Conservation (phyloP, 257 asterid genomes). For the Solanum corneliomulleri region DNA sequence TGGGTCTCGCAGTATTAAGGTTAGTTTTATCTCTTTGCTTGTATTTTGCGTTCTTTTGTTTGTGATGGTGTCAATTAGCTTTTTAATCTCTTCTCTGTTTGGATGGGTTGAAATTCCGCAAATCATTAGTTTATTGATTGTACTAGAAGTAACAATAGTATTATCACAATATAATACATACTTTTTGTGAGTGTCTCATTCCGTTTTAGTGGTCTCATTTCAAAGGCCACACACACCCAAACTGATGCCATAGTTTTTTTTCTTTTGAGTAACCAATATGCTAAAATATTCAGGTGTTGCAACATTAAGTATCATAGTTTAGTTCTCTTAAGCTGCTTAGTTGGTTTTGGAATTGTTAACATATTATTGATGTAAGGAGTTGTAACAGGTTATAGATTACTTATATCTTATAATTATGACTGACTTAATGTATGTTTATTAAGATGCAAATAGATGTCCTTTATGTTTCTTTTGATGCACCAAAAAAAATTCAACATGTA, state of each 20-base stretch:
- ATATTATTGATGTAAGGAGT: neutral
- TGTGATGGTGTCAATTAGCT: too few species aligned
- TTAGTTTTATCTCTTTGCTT: too few species aligned
- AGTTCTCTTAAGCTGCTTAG: neutral
- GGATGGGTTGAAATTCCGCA: neutral
- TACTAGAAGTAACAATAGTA: neutral
- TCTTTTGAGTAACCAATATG: neutral
- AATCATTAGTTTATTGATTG: neutral
- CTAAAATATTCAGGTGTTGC: neutral
- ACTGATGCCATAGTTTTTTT: neutral
- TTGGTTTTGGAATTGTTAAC: neutral
- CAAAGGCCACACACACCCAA: neutral
- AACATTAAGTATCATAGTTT: neutral
- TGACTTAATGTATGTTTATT: too few species aligned
- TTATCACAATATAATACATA: neutral
- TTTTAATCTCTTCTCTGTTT: neutral
- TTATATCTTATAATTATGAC: neutral
- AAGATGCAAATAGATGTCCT: too few species aligned
- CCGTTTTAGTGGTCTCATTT: too few species aligned
- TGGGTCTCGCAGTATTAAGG: too few species aligned
- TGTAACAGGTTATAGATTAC: neutral
- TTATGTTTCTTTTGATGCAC: too few species aligned
- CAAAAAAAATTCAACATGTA: too few species aligned
- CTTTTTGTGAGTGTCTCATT: neutral
- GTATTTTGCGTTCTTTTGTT: too few species aligned